phyloP scores from a whole-genome alignment of 2,329 filamentous ascomycete genomes.

The Mariannaea elegans region DNA sequence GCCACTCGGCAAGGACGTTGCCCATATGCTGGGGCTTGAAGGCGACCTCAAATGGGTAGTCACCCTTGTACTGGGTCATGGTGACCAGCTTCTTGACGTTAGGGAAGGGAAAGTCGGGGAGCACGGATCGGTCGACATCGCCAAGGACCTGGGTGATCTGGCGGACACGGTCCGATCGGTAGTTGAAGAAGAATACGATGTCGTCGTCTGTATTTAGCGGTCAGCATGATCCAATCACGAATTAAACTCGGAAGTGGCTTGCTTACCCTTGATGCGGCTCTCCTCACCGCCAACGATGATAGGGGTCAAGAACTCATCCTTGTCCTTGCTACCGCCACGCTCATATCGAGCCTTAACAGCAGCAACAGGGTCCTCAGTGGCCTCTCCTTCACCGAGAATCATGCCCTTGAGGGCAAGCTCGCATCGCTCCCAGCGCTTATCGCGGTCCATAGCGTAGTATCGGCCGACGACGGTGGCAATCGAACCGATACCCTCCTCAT shows the following conservation, averaged over 20 bases:
- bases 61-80: conserved; percentile 98
- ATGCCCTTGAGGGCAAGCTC: conserved; percentile 90
- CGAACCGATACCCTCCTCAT: conserved; percentile 87
- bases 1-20: conserved; percentile 97
- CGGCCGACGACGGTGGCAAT: conserved; percentile 93
- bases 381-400: conserved; percentile 86
- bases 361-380: conserved; percentile 82
- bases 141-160: conserved; percentile 96
- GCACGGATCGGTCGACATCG: conserved; percentile 88
- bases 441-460: conserved; percentile 99
- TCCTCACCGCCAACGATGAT: conserved; percentile 93
- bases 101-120: conserved; percentile 91
- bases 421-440: conserved; percentile 98
- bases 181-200: conserved; percentile 99
- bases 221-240: conserved; percentile 10
- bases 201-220: conserved; percentile 72
- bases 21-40: conserved; percentile 96
- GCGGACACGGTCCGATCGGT: conserved; percentile 95
- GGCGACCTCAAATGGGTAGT: conserved; percentile 91
- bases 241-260: neutral
- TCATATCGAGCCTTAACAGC: conserved; percentile 89
- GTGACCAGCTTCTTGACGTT: conserved; percentile 86
- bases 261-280: conserved; percentile 80
- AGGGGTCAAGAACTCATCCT: conserved; percentile 97
- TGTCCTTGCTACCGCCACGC: conserved; percentile 73